These are phyloP conservation scores for Leucosporidium creatinivorum DNA, from an alignment of 768 basidiomycete genomes.

Conservation along the genomic window DNA sequence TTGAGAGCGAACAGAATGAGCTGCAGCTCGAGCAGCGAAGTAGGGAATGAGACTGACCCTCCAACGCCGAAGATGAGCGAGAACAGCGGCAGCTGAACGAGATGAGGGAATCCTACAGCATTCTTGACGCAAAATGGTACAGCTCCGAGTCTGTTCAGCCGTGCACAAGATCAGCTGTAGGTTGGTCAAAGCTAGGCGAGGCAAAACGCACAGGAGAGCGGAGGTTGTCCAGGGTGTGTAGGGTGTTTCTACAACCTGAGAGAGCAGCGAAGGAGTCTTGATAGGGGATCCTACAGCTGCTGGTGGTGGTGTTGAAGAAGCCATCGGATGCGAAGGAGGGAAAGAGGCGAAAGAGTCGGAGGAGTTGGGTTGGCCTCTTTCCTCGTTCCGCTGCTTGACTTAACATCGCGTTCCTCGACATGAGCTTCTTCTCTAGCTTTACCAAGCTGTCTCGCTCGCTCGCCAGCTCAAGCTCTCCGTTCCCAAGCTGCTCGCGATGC, in stretches of 20 bases:
- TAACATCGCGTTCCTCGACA: background rate
- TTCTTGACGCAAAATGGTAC: slow-evolving; percentile 17
- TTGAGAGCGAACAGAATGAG: background rate
- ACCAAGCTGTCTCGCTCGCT: background rate
- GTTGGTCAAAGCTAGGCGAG: background rate
- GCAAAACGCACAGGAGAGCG: slow-evolving; percentile 16
- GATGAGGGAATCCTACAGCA: slow-evolving; percentile 77
- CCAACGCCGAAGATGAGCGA: slow-evolving; percentile 48
- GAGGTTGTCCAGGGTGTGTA: slow-evolving; percentile 19
- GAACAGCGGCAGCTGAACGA: slow-evolving; percentile 78
- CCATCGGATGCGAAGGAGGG: background rate
- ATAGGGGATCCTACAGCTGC: background rate
- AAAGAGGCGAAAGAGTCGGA: background rate
- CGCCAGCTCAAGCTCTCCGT: background rate
- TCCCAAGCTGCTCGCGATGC: no score
- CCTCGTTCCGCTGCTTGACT: background rate
- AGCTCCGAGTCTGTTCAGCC: slow-evolving; percentile 9
- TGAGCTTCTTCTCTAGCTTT: background rate
- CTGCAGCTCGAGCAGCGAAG: background rate
- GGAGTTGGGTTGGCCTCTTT: background rate
- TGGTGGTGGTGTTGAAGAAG: background rate
- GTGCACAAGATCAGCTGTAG: background rate
- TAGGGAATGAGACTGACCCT: slow-evolving; percentile 1
- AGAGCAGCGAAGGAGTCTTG: slow-evolving; percentile 4
- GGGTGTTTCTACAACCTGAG: slow-evolving; percentile 3